Evolutionary conservation across 305 asterid species (phyloP).

Genomic region (Solanum hybrid): DNA sequence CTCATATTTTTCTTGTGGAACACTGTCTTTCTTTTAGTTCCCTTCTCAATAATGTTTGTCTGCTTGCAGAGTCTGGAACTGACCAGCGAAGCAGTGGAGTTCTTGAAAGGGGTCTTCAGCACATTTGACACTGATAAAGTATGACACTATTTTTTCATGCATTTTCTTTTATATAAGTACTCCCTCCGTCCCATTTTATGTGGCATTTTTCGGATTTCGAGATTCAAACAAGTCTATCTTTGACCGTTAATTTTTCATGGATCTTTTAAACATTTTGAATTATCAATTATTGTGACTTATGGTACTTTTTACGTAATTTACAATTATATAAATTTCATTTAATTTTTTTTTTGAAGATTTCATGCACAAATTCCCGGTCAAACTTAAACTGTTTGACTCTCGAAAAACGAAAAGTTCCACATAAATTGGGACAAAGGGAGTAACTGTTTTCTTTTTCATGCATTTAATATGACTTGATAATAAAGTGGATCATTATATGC

Average conservation of each 20-base stretch:
- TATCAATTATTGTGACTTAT: background rate
- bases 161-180: background rate
- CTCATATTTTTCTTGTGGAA: background rate
- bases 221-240: background rate
- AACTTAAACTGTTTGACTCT: background rate
- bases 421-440: background rate
- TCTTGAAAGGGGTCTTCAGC: slow-evolving; percentile 92
- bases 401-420: background rate
- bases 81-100: slow-evolving; percentile 95
- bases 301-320: background rate
- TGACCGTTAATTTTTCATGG: background rate
- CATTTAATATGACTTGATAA: background rate
- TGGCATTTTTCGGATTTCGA: background rate
- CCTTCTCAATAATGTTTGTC: background rate
- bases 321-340: background rate
- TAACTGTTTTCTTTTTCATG: background rate
- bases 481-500: background rate
- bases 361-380: background rate
- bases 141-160: slow-evolving; percentile 15
- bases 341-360: too few species aligned
- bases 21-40: background rate
- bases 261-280: background rate
- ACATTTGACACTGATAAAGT: slow-evolving; percentile 81
- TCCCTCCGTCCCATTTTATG: background rate
- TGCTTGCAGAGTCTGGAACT: slow-evolving; percentile 84